phyloP scores from a whole-genome alignment of 164 flowering plant genomes.

The Nymphaea thermarum region DNA sequence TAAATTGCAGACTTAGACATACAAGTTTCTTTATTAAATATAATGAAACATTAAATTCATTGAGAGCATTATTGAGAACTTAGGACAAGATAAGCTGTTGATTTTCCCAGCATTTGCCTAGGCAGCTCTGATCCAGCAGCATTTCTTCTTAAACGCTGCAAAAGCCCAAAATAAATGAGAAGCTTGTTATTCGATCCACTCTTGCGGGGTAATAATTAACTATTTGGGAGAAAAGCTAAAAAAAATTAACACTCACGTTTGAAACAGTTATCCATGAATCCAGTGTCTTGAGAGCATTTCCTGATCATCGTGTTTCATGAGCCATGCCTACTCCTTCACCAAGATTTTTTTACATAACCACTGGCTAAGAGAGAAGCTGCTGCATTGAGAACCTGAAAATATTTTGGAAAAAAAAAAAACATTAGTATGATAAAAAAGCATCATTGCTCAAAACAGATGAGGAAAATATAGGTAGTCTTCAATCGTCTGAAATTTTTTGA shows the following conservation, averaged over 20 bases:
- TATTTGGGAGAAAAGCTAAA: not conserved
- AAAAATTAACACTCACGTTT: conserved; percentile 23
- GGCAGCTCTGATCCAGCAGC: not conserved
- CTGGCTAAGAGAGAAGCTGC: conserved; percentile 77
- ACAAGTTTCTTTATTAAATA: too few relatives aligned
- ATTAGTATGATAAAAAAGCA: too few relatives aligned
- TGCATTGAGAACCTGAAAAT: conserved; percentile 65
- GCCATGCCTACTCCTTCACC: conserved; percentile 66
- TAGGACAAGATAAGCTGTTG: too few relatives aligned
- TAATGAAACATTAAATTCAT: too few relatives aligned
- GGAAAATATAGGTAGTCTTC: too few relatives aligned
- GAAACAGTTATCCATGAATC: conserved; percentile 46
- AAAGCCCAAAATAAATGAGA: not conserved
- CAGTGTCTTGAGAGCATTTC: conserved; percentile 57
- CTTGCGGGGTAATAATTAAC: not conserved
- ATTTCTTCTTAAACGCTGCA: not conserved
- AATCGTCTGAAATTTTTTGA: too few relatives aligned
- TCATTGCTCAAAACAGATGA: too few relatives aligned
- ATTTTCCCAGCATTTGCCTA: not conserved
- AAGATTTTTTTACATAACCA: conserved; percentile 36
- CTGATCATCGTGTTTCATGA: conserved; percentile 61
- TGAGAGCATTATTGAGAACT: too few relatives aligned
- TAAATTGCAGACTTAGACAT: too few relatives aligned
- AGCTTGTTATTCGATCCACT: not conserved
- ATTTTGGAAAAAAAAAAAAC: too few relatives aligned